Base-by-base conservation (phyloP, 768 basidiomycete species). In the Baorangia bicolor region DNA sequence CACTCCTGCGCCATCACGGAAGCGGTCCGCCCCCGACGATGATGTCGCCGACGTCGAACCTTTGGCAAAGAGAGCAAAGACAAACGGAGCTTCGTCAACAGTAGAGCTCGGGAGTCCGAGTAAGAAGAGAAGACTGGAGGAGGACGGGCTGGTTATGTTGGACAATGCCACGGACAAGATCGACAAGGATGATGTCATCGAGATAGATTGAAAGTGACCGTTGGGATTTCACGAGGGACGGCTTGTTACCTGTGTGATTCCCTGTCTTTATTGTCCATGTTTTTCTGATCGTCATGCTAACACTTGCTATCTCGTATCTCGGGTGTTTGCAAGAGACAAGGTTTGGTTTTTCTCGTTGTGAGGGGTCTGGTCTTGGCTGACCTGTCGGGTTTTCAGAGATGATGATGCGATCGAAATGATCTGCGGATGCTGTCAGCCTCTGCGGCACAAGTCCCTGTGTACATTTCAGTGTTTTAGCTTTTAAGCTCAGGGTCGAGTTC, bases 61-160 rank as follows among this genome's bases (percentile, higher is more conserved):
- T 0, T 75, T 77, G 5, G 73, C 84, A 5, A 90, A 89, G 68
- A 81, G 82, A 48, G 68, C 74, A 2, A 78, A 73, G 56, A 69
- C 68, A n/a, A 72, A 74, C 40, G 70, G 66, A 1, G 31, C n/a
- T n/a, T n/a, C 61, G 16, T 49, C 62, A 4, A 45, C 51, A n/a
- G 9, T 33, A 8, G 64, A 68, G 12, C 59, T 67, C 1, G 58
- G 68, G 28, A 85, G 83, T 62, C 86, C 86, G 16, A 86, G 80
- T 63, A 88, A 90, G 73, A 82, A 79, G 63, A 71, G 82, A 53
- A 71, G 75, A 58, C 66, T 92, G 53, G 90, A 92, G 44, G 84
- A 87, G 63, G 90, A 92, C 52, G 91, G 90, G 10, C 63, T 92
- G 42, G 67, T 93, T 33, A 58, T 90, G 62, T 69, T 93, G 67